Percentiles rank a stretch among this genome's conserved stretches.
phyloP scores from a whole-genome alignment of 2,329 filamentous ascomycete species.

The Ceratocystis variospora region DNA sequence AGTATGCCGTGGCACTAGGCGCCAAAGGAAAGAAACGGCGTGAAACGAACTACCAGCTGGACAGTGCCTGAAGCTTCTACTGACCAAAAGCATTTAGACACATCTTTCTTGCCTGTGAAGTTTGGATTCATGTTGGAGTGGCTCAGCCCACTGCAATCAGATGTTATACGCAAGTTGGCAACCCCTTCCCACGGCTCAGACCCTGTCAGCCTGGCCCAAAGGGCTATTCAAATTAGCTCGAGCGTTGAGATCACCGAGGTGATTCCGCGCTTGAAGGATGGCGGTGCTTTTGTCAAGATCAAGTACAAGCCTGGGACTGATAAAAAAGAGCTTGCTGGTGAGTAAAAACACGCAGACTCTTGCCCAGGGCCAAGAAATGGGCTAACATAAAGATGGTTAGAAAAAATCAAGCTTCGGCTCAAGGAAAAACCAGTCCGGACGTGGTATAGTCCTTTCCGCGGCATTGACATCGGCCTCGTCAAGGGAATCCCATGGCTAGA shows the following conservation, averaged over 20 bases:
- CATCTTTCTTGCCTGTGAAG: conserved; percentile 16
- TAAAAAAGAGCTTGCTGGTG: conserved; percentile 33
- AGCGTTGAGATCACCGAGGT: conserved; percentile 65
- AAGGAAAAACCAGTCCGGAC: conserved; percentile 60
- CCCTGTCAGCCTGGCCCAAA: conserved; percentile 41
- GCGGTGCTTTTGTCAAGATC: conserved; percentile 87
- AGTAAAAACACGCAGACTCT: conserved; percentile 5
- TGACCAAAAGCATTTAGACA: conserved; percentile 1
- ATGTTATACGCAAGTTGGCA: conserved; percentile 30
- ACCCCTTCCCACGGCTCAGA: conserved; percentile 40
- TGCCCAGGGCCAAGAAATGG: background rate
- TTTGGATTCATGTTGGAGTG: conserved; percentile 17
- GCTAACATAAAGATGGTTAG: conserved; percentile 22
- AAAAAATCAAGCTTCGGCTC: conserved; percentile 48
- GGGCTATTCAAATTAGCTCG: conserved; percentile 48
- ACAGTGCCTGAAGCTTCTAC: background rate
- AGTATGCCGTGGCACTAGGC: conserved; percentile 23
- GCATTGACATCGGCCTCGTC: conserved; percentile 59
- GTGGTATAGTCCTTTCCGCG: conserved; percentile 75
- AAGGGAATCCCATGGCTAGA: conserved; percentile 85
- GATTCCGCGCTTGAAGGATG: conserved; percentile 74
- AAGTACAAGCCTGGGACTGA: conserved; percentile 33
- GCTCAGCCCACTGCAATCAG: conserved; percentile 15
- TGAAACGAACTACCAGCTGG: background rate
- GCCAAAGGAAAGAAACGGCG: background rate